These are phyloP conservation scores for Lenzites betulinus DNA, from an alignment of 768 basidiomycete species.

Conservation along the genomic window DNA sequence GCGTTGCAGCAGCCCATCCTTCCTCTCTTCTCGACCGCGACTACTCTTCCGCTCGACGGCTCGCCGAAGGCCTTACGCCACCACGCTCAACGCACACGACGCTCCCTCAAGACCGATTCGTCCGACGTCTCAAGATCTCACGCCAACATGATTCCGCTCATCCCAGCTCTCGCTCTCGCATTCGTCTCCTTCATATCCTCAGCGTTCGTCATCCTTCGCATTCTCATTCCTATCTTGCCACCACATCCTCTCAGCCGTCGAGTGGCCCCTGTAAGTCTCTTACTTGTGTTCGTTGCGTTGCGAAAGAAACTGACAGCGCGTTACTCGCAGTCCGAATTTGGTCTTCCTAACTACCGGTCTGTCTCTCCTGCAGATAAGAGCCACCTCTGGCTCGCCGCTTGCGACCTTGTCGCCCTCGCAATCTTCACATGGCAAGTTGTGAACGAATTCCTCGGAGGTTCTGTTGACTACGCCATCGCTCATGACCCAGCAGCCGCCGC, in stretches of 20 bases:
- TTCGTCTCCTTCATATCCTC: conserved; percentile 74
- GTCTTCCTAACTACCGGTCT: conserved; percentile 66
- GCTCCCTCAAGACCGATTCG: conserved; percentile 31
- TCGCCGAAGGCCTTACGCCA: conserved; percentile 42
- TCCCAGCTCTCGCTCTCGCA: conserved; percentile 65
- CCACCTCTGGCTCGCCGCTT: conserved; percentile 71
- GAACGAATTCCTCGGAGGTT: conserved; percentile 50
- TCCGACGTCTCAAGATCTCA: conserved; percentile 21
- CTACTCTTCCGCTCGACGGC: conserved; percentile 35
- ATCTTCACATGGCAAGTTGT: conserved; percentile 70
- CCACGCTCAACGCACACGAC: conserved; percentile 34
- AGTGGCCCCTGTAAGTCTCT: conserved; percentile 63
- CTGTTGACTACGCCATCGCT: conserved; percentile 45
- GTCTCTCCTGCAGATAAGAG: conserved; percentile 70
- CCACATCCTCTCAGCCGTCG: conserved; percentile 73
- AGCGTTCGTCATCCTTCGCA: conserved; percentile 74
- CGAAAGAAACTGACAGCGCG: conserved; percentile 25
- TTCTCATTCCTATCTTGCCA: conserved; percentile 73
- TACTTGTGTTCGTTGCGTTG: conserved; percentile 9
- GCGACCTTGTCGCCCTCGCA: conserved; percentile 62
- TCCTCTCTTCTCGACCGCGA: conserved; percentile 34
- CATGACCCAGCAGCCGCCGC: conserved; percentile 54
- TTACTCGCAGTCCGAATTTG: conserved; percentile 66
- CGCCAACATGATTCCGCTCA: conserved; percentile 62
- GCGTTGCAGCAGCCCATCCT: conserved; percentile 5